Conservation (phyloP, 331 rosid species). For the Quercus phellos region DNA sequence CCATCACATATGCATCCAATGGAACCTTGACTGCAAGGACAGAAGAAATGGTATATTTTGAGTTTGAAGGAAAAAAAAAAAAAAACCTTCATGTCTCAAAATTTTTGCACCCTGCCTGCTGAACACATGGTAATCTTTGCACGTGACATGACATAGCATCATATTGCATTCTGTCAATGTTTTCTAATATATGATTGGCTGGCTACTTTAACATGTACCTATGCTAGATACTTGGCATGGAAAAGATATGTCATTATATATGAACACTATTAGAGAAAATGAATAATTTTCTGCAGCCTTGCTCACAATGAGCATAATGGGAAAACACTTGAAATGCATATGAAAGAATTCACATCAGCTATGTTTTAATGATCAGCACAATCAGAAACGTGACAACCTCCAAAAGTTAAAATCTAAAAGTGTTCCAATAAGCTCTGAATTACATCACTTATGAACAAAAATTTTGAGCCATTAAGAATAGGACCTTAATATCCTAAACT, state of each 20-base stretch:
- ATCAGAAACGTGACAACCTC: neutral
- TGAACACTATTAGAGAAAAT: neutral
- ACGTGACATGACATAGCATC: neutral
- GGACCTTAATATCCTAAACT: neutral
- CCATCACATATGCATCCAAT: conserved; percentile 78
- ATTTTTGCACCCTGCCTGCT: conserved; percentile 5
- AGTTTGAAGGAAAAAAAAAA: conserved; percentile 6
- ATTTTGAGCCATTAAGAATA: neutral
- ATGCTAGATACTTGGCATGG: neutral
- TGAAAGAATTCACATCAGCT: neutral
- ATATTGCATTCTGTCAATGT: conserved; percentile 6
- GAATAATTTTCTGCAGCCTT: conserved; percentile 5
- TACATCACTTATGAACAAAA: neutral
- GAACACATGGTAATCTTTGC: conserved; percentile 4
- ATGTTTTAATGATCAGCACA: neutral
- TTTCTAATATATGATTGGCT: neutral
- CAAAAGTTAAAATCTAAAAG: conserved; percentile 1
- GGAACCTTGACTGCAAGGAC: conserved; percentile 69
- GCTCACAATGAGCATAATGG: neutral
- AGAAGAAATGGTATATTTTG: conserved; percentile 15
- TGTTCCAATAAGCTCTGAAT: neutral
- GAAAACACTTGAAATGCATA: neutral
- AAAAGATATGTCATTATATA: conserved; percentile 5
- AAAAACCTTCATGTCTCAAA: neutral
- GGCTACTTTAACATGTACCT: neutral